phyloP scores from a whole-genome alignment of 768 basidiomycete genomes.

The Boletus edulis region DNA sequence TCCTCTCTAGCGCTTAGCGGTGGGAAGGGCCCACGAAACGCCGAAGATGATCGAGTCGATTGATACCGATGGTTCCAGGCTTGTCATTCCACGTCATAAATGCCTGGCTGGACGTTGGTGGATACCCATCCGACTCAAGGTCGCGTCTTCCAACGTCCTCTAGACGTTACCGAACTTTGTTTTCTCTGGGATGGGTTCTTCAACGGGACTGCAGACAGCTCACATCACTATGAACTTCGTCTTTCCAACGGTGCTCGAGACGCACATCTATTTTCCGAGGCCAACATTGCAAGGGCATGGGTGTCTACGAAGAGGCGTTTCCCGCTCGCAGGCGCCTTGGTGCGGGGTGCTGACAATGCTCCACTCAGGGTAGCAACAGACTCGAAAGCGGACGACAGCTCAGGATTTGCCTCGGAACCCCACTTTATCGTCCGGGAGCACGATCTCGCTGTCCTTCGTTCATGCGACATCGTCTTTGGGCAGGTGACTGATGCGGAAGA shows the following conservation, averaged over 20 bases:
- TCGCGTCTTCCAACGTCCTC: slow-evolving; percentile 29
- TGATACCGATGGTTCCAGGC: no score
- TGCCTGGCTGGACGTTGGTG: slow-evolving; percentile 5
- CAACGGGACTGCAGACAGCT: slow-evolving; percentile 41
- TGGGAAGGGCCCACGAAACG: no score
- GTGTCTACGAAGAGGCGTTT: slow-evolving; percentile 43
- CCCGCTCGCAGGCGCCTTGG: slow-evolving; percentile 45
- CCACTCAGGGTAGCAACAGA: not conserved
- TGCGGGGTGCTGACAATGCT: slow-evolving; percentile 22
- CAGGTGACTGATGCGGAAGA: slow-evolving; percentile 35
- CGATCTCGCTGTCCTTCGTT: slow-evolving; percentile 27
- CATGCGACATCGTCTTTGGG: slow-evolving; percentile 40
- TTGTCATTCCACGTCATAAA: no score
- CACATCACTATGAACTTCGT: slow-evolving; percentile 31
- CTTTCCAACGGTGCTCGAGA: slow-evolving; percentile 27
- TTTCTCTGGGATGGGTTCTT: slow-evolving; percentile 41
- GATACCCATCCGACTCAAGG: slow-evolving; percentile 2
- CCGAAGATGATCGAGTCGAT: no score
- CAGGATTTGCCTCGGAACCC: not conserved
- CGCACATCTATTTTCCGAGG: slow-evolving; percentile 25
- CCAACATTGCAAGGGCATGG: slow-evolving; percentile 45
- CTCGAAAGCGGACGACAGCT: not conserved
- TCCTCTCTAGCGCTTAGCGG: no score
- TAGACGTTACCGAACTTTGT: slow-evolving; percentile 38
- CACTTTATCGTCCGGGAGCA: slow-evolving; percentile 44